These are phyloP conservation scores for Pythium graminicola DNA, from an alignment of 352 stramenopile species.

Conservation along the genomic window DNA sequence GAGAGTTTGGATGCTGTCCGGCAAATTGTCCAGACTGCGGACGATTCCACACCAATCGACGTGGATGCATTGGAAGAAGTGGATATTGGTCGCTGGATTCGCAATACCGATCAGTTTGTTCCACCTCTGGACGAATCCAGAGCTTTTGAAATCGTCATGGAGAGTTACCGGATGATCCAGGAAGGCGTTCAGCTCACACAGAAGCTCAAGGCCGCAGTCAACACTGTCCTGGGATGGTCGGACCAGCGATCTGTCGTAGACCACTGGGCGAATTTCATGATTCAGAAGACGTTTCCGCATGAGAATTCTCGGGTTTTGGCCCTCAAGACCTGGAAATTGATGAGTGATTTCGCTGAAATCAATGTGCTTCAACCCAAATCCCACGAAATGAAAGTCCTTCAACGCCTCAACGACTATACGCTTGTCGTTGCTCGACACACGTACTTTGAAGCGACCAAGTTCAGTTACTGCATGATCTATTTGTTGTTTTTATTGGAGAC, in stretches of 20 bases:
- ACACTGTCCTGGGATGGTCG: conserved; percentile 37
- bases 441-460: conserved; percentile 8
- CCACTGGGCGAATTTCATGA: conserved; percentile 39
- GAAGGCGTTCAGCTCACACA: conserved; percentile 8
- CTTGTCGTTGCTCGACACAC: conserved; percentile 20
- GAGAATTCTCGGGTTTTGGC: conserved; percentile 25
- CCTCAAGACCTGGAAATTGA: conserved; percentile 31
- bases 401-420: conserved; percentile 22
- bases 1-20: conserved; percentile 1
- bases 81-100: conserved; percentile 20
- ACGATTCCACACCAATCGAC: conserved; percentile 10
- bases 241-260: conserved; percentile 33
- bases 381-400: conserved; percentile 35
- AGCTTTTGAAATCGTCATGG: conserved; percentile 19
- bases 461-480: conserved; percentile 24
- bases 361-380: conserved; percentile 28
- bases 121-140: not conserved
- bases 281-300: conserved; percentile 38
- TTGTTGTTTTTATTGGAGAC: conserved; percentile 24
- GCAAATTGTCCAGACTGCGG: not conserved
- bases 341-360: conserved; percentile 25
- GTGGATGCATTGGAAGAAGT: conserved; percentile 10
- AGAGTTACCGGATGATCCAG: conserved; percentile 21
- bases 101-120: conserved; percentile 20
- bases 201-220: not conserved